Conservation (phyloP, 352 stramenopile genomes). For the Blastocystis sp. region DNA sequence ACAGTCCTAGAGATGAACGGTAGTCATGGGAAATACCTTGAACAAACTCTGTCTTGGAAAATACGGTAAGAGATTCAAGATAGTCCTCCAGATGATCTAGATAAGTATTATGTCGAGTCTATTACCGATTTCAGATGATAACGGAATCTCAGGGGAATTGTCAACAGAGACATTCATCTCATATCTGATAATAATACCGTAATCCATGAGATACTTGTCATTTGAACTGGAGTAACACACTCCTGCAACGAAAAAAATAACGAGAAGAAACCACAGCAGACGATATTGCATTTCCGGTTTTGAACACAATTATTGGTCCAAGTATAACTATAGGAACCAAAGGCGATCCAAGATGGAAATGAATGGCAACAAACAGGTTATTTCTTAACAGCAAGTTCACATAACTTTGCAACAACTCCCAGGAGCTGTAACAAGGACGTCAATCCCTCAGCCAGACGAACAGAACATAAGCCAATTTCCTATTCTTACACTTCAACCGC, state of each 20-base stretch:
- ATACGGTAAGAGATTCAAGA: neutral
- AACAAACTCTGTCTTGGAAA: neutral
- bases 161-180: constrained; percentile 2
- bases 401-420: constrained; percentile 75
- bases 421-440: constrained; percentile 84
- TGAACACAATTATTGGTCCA: no score
- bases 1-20: neutral
- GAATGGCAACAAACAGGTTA: neutral
- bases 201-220: neutral
- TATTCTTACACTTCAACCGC: constrained; percentile 68
- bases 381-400: neutral
- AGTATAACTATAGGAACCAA: no score
- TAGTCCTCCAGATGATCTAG: neutral
- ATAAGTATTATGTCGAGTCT: neutral
- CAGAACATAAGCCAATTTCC: constrained; percentile 85
- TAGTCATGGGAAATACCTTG: neutral
- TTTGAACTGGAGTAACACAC: neutral
- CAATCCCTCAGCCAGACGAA: constrained; percentile 85
- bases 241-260: neutral
- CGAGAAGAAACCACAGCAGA: neutral
- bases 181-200: neutral
- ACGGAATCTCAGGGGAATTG: neutral
- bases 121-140: neutral
- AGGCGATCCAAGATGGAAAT: neutral
- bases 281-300: no score